Evolutionary conservation across 2,329 filamentous ascomycete species (phyloP).

Genomic region (Geosmithia morbida): DNA sequence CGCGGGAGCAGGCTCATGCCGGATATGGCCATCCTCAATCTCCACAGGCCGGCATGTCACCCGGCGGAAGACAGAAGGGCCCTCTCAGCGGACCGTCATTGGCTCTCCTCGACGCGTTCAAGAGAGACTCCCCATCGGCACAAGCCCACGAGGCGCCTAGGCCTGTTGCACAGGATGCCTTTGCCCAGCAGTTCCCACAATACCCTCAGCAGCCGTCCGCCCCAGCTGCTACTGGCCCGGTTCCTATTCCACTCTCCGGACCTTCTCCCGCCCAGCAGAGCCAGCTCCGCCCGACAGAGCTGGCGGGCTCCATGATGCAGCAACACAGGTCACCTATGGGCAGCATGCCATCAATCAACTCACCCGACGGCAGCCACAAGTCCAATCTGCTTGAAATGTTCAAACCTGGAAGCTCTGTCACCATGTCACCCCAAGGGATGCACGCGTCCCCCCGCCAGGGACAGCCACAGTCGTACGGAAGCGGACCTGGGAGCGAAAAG

Average conservation of each 20-base stretch:
- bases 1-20: slow-evolving; percentile 7
- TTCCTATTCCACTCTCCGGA: neutral
- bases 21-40: neutral
- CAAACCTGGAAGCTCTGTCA: slow-evolving; percentile 19
- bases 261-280: neutral
- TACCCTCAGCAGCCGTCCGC: slow-evolving; percentile 1
- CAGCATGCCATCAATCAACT: neutral
- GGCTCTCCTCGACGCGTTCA: slow-evolving; percentile 30
- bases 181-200: slow-evolving; percentile 1
- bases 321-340: neutral
- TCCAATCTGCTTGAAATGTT: slow-evolving; percentile 38
- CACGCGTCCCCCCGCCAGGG: neutral
- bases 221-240: neutral
- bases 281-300: neutral
- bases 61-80: slow-evolving; percentile 7
- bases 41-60: neutral
- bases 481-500: neutral
- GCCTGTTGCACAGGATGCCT: neutral
- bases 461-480: neutral
- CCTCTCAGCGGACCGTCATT: slow-evolving; percentile 26
- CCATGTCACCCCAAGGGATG: neutral
- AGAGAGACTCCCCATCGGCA: slow-evolving; percentile 10
- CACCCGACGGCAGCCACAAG: slow-evolving; percentile 18
- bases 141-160: slow-evolving; percentile 3
- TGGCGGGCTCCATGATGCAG: neutral